phyloP scores from a whole-genome alignment of 1,139 yeast species.

The Kurtzmaniella quercitrusa region DNA sequence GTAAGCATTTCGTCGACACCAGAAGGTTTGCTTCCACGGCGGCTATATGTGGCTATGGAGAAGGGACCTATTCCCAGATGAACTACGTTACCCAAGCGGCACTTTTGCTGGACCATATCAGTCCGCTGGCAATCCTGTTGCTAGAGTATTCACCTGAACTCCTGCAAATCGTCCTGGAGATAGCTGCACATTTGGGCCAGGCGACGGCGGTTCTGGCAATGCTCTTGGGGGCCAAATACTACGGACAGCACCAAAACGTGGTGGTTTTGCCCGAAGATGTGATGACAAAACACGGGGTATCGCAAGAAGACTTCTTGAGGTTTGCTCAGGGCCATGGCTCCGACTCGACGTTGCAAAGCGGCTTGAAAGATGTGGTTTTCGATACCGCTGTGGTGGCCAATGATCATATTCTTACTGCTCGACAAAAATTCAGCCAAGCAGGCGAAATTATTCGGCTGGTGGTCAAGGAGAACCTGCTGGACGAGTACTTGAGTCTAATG shows the following conservation, averaged over 20 bases:
- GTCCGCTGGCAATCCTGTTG: slow-evolving; percentile 52
- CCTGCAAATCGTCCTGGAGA: slow-evolving; percentile 48
- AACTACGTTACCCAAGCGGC: slow-evolving; percentile 65
- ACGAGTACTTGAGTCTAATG: slow-evolving; percentile 27
- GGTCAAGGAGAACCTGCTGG: slow-evolving; percentile 20
- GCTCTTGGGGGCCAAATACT: slow-evolving; percentile 59
- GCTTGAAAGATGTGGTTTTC: slow-evolving; percentile 57
- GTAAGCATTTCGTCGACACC: slow-evolving; percentile 48
- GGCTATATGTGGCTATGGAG: slow-evolving; percentile 73
- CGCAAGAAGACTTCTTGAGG: slow-evolving; percentile 62
- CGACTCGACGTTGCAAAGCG: slow-evolving; percentile 26
- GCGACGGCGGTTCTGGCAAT: slow-evolving; percentile 69
- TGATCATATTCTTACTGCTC: slow-evolving; percentile 72
- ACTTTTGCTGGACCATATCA: slow-evolving; percentile 52
- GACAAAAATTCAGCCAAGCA: slow-evolving; percentile 43
- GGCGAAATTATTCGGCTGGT: slow-evolving; percentile 28
- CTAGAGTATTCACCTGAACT: slow-evolving; percentile 44
- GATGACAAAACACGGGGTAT: slow-evolving; percentile 49
- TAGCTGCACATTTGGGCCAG: slow-evolving; percentile 81
- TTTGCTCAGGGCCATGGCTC: slow-evolving; percentile 42
- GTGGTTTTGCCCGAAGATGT: slow-evolving; percentile 62
- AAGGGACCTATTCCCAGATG: slow-evolving; percentile 73
- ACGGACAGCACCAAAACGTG: slow-evolving; percentile 47
- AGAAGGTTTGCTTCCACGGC: slow-evolving; percentile 46
- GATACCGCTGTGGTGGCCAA: slow-evolving; percentile 74